Percentiles rank a stretch among this genome's conserved stretches.
These are phyloP conservation scores for Fusarium temperatum DNA, from an alignment of 2,329 filamentous ascomycete species.

Conservation along the genomic window DNA sequence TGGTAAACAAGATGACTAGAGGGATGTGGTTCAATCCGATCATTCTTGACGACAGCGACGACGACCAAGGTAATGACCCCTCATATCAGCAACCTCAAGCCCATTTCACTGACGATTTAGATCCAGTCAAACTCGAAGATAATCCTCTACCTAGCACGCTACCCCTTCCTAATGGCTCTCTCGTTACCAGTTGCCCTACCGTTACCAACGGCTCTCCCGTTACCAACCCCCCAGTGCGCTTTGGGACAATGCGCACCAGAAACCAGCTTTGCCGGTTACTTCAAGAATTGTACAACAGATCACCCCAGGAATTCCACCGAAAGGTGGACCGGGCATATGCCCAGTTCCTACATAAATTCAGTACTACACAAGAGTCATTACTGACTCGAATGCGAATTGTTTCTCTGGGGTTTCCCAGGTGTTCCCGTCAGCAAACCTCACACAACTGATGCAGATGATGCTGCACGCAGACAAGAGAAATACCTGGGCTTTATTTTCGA, in stretches of 20 bases:
- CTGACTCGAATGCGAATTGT: neutral
- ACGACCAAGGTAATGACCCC: neutral
- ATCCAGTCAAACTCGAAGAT: no score
- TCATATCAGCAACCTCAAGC: neutral
- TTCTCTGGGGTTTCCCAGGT: neutral
- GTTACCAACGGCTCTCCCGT: no score
- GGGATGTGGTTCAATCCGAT: fast-evolving
- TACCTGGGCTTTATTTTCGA: fast-evolving
- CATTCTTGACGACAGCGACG: fast-evolving
- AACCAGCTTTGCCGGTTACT: fast-evolving
- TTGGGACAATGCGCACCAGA: fast-evolving
- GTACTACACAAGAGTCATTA: fast-evolving
- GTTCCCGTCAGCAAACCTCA: fast-evolving
- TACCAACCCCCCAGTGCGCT: no score
- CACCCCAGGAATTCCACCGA: no score
- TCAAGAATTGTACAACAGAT: no score
- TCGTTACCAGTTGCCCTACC: no score
- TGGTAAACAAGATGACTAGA: fast-evolving
- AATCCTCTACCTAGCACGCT: no score
- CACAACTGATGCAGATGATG: fast-evolving
- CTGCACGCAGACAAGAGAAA: fast-evolving
- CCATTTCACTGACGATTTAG: neutral
- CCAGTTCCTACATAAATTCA: fast-evolving
- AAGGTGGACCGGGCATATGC: fast-evolving
- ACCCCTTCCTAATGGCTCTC: no score